Evolutionary conservation across 2,329 filamentous ascomycete species (phyloP).

Genomic region (Botrytis paeoniae): DNA sequence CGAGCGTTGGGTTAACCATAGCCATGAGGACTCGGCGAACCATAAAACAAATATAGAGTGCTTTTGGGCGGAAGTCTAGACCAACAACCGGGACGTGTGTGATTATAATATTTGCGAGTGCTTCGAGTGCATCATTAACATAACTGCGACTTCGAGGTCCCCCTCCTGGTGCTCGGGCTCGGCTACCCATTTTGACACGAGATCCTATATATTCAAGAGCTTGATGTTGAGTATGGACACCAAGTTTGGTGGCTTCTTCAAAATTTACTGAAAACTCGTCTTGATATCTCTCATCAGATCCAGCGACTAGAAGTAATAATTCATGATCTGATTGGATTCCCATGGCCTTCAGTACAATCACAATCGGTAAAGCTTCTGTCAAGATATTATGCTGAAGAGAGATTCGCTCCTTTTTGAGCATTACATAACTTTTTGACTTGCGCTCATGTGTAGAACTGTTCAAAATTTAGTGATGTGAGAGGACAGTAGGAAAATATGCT

Average conservation of each 20-base stretch:
- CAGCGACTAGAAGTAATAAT: constrained; percentile 86
- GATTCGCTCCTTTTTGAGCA: constrained; percentile 89
- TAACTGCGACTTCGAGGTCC: constrained; percentile 66
- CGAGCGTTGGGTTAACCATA: constrained; percentile 79
- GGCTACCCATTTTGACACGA: constrained; percentile 81
- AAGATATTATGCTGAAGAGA: constrained; percentile 90
- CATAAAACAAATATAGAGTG: constrained; percentile 96
- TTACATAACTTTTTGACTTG: constrained; percentile 96
- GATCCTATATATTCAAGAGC: constrained; percentile 88
- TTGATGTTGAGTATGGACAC: constrained; percentile 90
- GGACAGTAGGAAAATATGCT: constrained; percentile 28
- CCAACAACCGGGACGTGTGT: constrained; percentile 90
- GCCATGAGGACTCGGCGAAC: constrained; percentile 94
- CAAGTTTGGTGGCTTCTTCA: constrained; percentile 80
- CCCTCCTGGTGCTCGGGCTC: constrained; percentile 49
- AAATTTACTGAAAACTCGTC: constrained; percentile 96
- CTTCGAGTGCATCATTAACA: constrained; percentile 88
- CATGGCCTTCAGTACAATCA: constrained; percentile 88
- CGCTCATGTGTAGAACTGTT: constrained; percentile 90
- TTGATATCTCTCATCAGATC: constrained; percentile 83
- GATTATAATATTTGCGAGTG: constrained; percentile 86
- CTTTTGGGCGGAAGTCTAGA: constrained; percentile 94
- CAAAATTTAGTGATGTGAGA: constrained; percentile 20
- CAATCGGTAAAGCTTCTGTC: constrained; percentile 90
- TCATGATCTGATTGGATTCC: constrained; percentile 93